Conservation (phyloP, 306 rosid genomes). For the Cyclanthera cordifolia region DNA sequence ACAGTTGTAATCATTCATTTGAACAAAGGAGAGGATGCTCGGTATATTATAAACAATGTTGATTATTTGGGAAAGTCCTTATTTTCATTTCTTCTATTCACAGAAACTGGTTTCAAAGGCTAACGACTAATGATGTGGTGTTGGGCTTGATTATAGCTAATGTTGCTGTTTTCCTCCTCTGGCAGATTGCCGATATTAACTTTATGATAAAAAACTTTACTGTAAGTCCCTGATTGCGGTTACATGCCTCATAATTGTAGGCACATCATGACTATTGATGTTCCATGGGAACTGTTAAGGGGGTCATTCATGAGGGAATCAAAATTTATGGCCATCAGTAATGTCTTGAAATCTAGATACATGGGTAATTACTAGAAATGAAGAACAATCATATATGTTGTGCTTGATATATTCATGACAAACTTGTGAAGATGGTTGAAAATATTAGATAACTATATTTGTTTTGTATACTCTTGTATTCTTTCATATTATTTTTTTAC, state of each 20-base stretch:
- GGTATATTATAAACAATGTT: neutral
- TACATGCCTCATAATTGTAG: constrained; percentile 9
- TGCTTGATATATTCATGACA: neutral
- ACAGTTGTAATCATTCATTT: neutral
- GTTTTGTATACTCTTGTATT: neutral
- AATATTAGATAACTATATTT: neutral
- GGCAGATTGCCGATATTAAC: constrained; percentile 37
- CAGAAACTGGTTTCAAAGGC: constrained; percentile 37
- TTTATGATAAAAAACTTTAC: constrained; percentile 70
- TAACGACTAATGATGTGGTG: constrained; percentile 35
- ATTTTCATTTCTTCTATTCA: constrained; percentile 25
- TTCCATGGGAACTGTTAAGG: neutral
- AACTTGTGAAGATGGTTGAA: neutral
- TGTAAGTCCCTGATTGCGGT: constrained; percentile 36
- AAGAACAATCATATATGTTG: neutral
- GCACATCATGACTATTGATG: neutral
- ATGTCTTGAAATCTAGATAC: neutral
- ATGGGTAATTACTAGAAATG: neutral
- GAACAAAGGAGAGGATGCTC: neutral
- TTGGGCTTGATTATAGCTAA: constrained; percentile 67
- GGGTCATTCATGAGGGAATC: neutral
- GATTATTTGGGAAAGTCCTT: neutral
- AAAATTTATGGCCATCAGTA: neutral
- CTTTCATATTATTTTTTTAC: too few species aligned
- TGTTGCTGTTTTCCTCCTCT: constrained; percentile 51